Evolutionary conservation across 2,329 filamentous ascomycete species (phyloP), one percentile per base, ranked within the genome.

Genomic region (Metarhizium humberi): DNA sequence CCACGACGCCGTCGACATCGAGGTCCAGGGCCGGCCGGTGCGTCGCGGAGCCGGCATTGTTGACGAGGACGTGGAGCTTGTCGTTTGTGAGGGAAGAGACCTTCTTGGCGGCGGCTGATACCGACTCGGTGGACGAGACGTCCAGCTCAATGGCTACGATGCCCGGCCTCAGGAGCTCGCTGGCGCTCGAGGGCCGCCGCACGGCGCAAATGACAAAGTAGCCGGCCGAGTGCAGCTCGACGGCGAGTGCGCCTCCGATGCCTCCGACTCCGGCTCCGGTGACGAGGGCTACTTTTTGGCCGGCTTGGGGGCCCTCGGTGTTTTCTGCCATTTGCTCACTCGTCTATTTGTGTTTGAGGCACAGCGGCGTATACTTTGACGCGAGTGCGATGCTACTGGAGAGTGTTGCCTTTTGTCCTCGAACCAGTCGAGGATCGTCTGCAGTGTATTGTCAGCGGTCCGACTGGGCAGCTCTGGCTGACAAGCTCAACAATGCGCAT

Each of bases 261-360:
- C 67, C 67, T 2, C 61, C 61, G 16, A 54, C 52, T 34, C 57
- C 57, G 3, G 56, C 50, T 46, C 53, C 56, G 18, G 56, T 53
- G 6, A 53, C 53, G 3, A 55, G 18, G 11, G 55, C 55, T 11
- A 52, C 54, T 40, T 55, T 55, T 25, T 54, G 55, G 14, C 50
- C 52, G 6, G 36, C 4, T 18, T 20, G 11, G 4, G 55, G 55
- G 36, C 49, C 50, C 14, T 54, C 25, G 16, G 25, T 6, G 29
- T 49, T 49, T 13, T 18, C 14, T 55, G 78, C 76, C 34, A 75
- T 69, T 59, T 76, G 78, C 6, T 79, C 65, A 16, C 79, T 73
- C 0, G 25, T 25, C 25, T 25, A 25, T 1, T 1, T 25, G 25
- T 25, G 25, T 1, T 4, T 25, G 3, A 4, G 25, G 1, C 25